Evolutionary conservation across 176 grass and related monocot species (phyloP), one percentile per base, ranked within the genome.

Genomic region (Themeda triandra): DNA sequence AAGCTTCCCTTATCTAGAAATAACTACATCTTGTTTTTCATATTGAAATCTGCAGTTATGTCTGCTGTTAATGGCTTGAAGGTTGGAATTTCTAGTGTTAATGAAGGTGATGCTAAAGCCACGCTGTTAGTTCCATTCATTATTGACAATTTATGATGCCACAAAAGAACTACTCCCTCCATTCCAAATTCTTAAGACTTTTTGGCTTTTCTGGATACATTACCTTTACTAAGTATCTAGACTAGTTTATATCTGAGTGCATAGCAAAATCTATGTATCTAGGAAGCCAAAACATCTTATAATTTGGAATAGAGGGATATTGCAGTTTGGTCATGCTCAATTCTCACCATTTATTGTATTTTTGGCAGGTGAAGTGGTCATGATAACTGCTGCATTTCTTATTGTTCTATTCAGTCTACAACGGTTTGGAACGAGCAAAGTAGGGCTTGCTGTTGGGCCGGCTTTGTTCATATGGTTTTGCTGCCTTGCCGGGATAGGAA

Each of bases 381-480:
- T 92, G 89, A 98, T 98, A 83, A 95, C 91, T 62, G 91, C 86
- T 71, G 93, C 89, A 63, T 90, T 90, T 86, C 91, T 98, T 74
- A 80, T 96, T 80, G 85, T 98, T 63, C 82, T 98, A 33, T 98
- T 98, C 84, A 96, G 89, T 83, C 63, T 98, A 73, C 96, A 98
- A 83, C 84, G 89, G 69, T 98, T 96, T 85, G 91, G 96, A 70
- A 96, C 93, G 19, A 99, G 93, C 81, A 99, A 99, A 91, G 88
- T 99, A 33, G 93, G 91, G 71, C 89, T 99, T 89, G 89, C 78
- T 63, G 89, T 99, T 78, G 93, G 93, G 27, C 93, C 93, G 74
- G 88, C 88, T 29, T 82, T 99, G 82, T 96, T 99, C 74, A 75
- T 96, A 90, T 99, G 96, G 96, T 99, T 99, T 88, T 99, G 93